Evolutionary conservation across 202 grass and related monocot species (phyloP).

Genomic region (Miscanthus sacchariflorus): DNA sequence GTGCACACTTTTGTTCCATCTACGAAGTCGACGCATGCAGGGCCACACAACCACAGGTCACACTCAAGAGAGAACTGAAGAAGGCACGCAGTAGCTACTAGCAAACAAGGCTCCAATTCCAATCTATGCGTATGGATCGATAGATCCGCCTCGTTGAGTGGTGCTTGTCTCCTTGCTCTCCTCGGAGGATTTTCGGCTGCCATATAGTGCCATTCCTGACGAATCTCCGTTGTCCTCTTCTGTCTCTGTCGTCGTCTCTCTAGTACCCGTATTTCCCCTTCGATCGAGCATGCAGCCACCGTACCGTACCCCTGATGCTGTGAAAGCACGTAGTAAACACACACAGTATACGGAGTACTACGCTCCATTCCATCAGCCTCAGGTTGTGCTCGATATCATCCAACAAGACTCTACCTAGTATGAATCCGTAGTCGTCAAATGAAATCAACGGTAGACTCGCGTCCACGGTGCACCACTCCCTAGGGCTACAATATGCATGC

Average conservation of each 20-base stretch:
- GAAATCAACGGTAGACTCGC: too few species aligned
- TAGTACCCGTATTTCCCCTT: background rate
- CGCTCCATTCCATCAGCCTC: too few species aligned
- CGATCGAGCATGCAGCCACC: background rate
- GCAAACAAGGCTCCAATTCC: slow-evolving; percentile 48
- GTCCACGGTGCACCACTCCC: slow-evolving; percentile 43
- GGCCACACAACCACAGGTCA: background rate
- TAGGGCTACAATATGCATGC: slow-evolving; percentile 38
- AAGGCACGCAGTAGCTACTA: background rate
- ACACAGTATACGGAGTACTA: too few species aligned
- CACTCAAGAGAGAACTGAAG: background rate
- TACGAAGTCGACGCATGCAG: slow-evolving; percentile 12
- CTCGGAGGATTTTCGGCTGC: slow-evolving; percentile 46
- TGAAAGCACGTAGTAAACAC: too few species aligned
- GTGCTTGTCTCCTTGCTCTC: slow-evolving; percentile 35
- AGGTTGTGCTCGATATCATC: too few species aligned
- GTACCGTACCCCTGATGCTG: too few species aligned
- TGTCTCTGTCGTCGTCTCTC: background rate
- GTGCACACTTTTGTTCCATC: slow-evolving; percentile 8
- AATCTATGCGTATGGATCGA: background rate
- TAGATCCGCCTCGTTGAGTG: slow-evolving; percentile 18
- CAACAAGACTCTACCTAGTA: too few species aligned
- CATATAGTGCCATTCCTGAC: slow-evolving; percentile 9
- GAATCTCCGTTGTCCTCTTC: background rate
- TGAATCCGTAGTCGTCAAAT: too few species aligned